Evolutionary conservation across 208 protist species (phyloP).

Genomic region (Leishmania braziliensis): DNA sequence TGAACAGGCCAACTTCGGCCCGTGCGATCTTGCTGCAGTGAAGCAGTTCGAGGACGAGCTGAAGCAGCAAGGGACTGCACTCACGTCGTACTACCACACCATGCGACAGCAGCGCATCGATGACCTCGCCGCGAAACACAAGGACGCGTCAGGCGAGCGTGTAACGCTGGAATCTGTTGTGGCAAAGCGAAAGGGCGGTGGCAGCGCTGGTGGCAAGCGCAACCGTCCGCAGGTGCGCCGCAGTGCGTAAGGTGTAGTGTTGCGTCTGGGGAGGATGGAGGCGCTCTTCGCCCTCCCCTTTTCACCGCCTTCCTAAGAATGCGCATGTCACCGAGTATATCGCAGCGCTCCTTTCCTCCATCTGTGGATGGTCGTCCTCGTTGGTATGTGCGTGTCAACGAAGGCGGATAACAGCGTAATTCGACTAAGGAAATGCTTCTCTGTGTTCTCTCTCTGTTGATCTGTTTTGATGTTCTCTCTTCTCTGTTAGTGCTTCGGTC

Average conservation of each 20-base stretch:
- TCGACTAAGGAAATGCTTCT: background rate
- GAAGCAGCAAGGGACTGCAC: slow-evolving; percentile 48
- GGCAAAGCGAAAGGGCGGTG: slow-evolving; percentile 36
- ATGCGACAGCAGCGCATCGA: slow-evolving; percentile 83
- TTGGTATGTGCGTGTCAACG: background rate
- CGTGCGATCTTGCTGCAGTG: slow-evolving; percentile 77
- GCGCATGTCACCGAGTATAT: background rate
- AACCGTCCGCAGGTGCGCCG: background rate
- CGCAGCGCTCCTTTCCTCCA: background rate
- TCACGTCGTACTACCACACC: slow-evolving; percentile 66
- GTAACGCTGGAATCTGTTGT: slow-evolving; percentile 76
- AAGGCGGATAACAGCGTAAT: slow-evolving; percentile 9
- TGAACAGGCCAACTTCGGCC: slow-evolving; percentile 77
- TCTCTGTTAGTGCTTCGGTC: background rate
- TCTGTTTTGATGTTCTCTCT: background rate
- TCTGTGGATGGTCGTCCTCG: background rate
- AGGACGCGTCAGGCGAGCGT: slow-evolving; percentile 53
- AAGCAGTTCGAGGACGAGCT: slow-evolving; percentile 86
- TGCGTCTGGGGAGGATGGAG: background rate
- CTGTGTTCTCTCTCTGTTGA: slow-evolving; percentile 1
- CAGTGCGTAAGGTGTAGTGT: slow-evolving; percentile 4
- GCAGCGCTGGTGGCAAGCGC: slow-evolving; percentile 33
- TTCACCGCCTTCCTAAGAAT: background rate
- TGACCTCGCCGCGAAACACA: slow-evolving; percentile 66
- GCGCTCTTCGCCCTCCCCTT: background rate